Base-by-base conservation (phyloP, 2,329 filamentous ascomycete species). In the Penicillium hesseltinei region DNA sequence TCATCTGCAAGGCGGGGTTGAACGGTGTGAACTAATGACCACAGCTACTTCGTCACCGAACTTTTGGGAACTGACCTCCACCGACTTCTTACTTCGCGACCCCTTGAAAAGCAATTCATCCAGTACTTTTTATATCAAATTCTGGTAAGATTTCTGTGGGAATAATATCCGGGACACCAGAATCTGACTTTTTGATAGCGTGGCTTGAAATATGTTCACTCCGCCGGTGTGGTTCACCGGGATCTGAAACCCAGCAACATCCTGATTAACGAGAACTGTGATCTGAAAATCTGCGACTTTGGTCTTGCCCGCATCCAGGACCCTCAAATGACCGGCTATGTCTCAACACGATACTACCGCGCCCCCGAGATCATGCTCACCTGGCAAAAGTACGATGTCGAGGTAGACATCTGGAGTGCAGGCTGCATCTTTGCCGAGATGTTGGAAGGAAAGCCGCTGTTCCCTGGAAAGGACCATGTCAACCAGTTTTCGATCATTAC, bases 401-500 rank as follows among this genome's bases (percentile, higher is more conserved):
- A 97, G 80, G 94, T 99, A 57, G 94, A 99, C 75, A 96, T 99
- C 73, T 99, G 94, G 94, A 97, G 94, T 74, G 93, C 93, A 19
- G 94, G 94, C 60, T 99, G 94, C 78, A 99, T 99, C 73, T 97
- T 99, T 69, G 94, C 94, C 42, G 94, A 99, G 80, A 99, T 99
- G 94, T 84, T 99, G 58, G 93, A 97, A 79, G 94, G 94, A 73
- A 97, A 97, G 80, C 94, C 94, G 33, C 81, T 99, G 23, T 99
- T 99, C 82, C 94, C 94, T 0, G 94, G 94, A 74, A 99, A 99
- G 80, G 94, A 99, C 73, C 94, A 99, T 73, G 94, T 99, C 77
- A 96, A 99, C 79, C 94, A 99, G 76, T 99, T 99, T 78, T 97
- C 92, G 65, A 99, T 99, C 81, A 99, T 99, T 75, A 99, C 94